Evolutionary conservation across 2,329 filamentous ascomycete genomes (phyloP).

Genomic region (Celoporthe dispersa): DNA sequence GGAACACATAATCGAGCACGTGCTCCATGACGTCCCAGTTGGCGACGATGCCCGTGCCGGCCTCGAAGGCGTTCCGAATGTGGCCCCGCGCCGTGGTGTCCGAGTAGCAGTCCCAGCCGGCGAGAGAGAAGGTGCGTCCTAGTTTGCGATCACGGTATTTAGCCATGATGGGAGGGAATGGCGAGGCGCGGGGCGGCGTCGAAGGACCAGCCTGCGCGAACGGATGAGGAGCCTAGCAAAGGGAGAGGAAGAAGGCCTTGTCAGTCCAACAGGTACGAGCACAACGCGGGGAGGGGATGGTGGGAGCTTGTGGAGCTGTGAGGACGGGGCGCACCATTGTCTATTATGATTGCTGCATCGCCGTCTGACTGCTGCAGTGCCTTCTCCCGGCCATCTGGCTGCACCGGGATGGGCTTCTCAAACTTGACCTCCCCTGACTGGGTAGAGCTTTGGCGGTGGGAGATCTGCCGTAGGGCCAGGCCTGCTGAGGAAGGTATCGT

Average conservation of each 20-base stretch:
- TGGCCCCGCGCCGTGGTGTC: conserved; percentile 93
- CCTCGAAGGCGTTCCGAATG: conserved; percentile 88
- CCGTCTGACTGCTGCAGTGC: conserved; percentile 61
- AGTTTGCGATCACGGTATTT: conserved; percentile 95
- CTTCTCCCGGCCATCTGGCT: conserved; percentile 71
- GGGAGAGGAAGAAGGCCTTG: conserved; percentile 32
- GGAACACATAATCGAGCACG: conserved; percentile 89
- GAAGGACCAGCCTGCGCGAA: conserved; percentile 96
- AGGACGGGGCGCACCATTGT: conserved; percentile 73
- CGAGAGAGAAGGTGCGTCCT: conserved; percentile 88
- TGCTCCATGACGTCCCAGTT: conserved; percentile 99
- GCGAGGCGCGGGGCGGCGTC: conserved; percentile 79
- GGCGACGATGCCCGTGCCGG: conserved; percentile 86
- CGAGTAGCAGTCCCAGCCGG: conserved; percentile 89
- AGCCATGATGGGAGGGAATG: conserved; percentile 89
- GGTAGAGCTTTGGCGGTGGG: conserved; percentile 60
- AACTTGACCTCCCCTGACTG: conserved; percentile 67
- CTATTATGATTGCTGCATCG: conserved; percentile 86
- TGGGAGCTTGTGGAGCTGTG: background rate
- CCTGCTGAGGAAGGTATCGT: conserved; percentile 44
- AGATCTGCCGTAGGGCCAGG: conserved; percentile 49
- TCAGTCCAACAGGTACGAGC: conserved; percentile 19
- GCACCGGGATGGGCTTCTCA: conserved; percentile 57
- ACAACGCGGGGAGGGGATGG: background rate
- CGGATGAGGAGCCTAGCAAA: conserved; percentile 74